Evolutionary conservation across 176 grass and related monocot genomes (phyloP).

Genomic region (Aegilops tauschii): DNA sequence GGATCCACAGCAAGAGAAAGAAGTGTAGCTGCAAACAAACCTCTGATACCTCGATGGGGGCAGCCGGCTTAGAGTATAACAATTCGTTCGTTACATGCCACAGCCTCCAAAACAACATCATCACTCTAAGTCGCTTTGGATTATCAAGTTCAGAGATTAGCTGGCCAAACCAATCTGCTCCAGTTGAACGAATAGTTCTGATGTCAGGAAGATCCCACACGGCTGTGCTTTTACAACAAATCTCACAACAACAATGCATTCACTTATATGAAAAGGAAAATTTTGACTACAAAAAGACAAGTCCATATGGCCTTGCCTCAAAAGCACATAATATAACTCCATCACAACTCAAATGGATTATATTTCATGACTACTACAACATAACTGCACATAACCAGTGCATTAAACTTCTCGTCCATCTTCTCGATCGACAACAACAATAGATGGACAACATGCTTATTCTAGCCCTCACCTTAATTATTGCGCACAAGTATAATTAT

Average conservation of each 20-base stretch:
- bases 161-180: too few relatives aligned
- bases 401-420: background rate
- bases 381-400: background rate
- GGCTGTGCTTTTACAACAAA: background rate
- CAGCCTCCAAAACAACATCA: too few relatives aligned
- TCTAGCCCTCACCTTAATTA: background rate
- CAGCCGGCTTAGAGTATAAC: too few relatives aligned
- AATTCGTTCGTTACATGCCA: too few relatives aligned
- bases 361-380: background rate
- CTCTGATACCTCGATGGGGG: too few relatives aligned
- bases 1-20: too few relatives aligned
- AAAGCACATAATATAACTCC: background rate
- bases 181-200: too few relatives aligned
- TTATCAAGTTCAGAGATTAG: too few relatives aligned
- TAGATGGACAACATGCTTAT: background rate
- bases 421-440: background rate
- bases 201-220: too few relatives aligned
- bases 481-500: too few relatives aligned
- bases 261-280: background rate
- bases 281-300: background rate
- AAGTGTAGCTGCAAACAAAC: too few relatives aligned
- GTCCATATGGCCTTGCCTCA: background rate
- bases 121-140: too few relatives aligned
- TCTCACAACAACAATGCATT: background rate
- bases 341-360: background rate